These are phyloP conservation scores for Huntiella decipiens DNA, from an alignment of 2,329 filamentous ascomycete species.

Conservation along the genomic window DNA sequence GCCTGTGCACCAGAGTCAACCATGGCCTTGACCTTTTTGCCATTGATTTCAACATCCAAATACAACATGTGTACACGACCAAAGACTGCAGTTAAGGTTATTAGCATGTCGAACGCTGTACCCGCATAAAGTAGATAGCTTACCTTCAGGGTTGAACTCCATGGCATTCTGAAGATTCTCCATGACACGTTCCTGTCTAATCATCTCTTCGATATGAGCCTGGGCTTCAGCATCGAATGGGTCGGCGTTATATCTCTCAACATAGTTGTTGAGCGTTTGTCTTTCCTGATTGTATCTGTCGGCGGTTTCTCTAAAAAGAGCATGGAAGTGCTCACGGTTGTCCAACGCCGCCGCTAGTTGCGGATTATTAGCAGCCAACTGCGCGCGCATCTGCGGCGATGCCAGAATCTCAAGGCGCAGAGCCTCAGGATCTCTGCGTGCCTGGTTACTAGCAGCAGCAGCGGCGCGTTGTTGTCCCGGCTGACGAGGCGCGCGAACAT, in stretches of 20 bases:
- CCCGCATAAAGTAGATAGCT: slow-evolving; percentile 15
- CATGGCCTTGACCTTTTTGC: slow-evolving; percentile 78
- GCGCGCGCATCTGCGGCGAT: slow-evolving; percentile 51
- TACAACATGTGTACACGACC: slow-evolving; percentile 92
- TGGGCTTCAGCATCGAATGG: slow-evolving; percentile 90
- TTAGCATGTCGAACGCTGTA: background rate
- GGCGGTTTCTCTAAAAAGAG: slow-evolving; percentile 48
- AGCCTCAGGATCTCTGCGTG: slow-evolving; percentile 47
- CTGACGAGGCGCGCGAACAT: slow-evolving; percentile 37
- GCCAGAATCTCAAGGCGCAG: slow-evolving; percentile 68
- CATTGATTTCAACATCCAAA: slow-evolving; percentile 87
- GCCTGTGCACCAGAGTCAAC: slow-evolving; percentile 95
- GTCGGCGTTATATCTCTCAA: slow-evolving; percentile 74
- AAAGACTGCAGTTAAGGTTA: slow-evolving; percentile 43
- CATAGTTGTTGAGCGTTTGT: slow-evolving; percentile 60
- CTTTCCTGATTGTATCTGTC: slow-evolving; percentile 54
- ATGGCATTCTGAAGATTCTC: slow-evolving; percentile 93
- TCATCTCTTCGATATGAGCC: slow-evolving; percentile 86
- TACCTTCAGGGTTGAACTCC: slow-evolving; percentile 94
- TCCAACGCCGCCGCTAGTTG: slow-evolving; percentile 60
- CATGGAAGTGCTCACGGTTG: slow-evolving; percentile 56
- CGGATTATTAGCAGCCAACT: slow-evolving; percentile 54
- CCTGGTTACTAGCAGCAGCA: slow-evolving; percentile 13
- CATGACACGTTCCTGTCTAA: slow-evolving; percentile 80
- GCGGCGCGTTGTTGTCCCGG: slow-evolving; percentile 15